Conservation (phyloP, 2,329 filamentous ascomycete species). For the Curvularia lunata region DNA sequence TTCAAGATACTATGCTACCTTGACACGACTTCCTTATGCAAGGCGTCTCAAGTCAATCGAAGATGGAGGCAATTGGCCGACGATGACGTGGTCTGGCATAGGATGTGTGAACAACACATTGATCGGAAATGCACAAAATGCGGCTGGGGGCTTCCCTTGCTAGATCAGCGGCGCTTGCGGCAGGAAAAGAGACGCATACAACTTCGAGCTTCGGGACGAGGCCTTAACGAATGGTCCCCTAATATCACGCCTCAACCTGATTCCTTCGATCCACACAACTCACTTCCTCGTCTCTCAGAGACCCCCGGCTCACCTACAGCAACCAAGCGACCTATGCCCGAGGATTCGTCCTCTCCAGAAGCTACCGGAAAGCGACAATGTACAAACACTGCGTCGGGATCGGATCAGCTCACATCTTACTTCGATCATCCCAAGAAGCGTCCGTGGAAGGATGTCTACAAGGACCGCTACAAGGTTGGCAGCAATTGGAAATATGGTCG, state of each 20-base stretch:
- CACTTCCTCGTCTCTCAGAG: slow-evolving; percentile 23
- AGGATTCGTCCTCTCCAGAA: slow-evolving; percentile 33
- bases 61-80: slow-evolving; percentile 91
- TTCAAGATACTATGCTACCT: slow-evolving; percentile 93
- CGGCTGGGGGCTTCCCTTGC: slow-evolving; percentile 88
- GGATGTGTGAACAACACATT: slow-evolving; percentile 97
- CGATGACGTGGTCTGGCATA: slow-evolving; percentile 96
- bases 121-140: slow-evolving; percentile 93
- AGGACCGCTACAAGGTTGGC: slow-evolving; percentile 92
- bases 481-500: slow-evolving; percentile 97
- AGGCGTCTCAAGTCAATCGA: slow-evolving; percentile 90
- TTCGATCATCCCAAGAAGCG: slow-evolving; percentile 59
- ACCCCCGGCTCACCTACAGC: slow-evolving; percentile 24
- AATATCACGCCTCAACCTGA: slow-evolving; percentile 58
- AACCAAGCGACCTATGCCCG: slow-evolving; percentile 41
- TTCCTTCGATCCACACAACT: slow-evolving; percentile 14
- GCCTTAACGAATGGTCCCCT: slow-evolving; percentile 61
- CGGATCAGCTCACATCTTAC: slow-evolving; percentile 53
- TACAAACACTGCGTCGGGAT: slow-evolving; percentile 24
- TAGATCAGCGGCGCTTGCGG: slow-evolving; percentile 86
- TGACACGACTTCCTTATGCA: slow-evolving; percentile 92
- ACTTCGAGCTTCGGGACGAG: slow-evolving; percentile 67
- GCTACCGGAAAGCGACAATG: slow-evolving; percentile 45
- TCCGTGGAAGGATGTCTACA: slow-evolving; percentile 97
- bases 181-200: slow-evolving; percentile 88